Base-by-base conservation (phyloP, 352 stramenopile species). In the Phytophthora pini region DNA sequence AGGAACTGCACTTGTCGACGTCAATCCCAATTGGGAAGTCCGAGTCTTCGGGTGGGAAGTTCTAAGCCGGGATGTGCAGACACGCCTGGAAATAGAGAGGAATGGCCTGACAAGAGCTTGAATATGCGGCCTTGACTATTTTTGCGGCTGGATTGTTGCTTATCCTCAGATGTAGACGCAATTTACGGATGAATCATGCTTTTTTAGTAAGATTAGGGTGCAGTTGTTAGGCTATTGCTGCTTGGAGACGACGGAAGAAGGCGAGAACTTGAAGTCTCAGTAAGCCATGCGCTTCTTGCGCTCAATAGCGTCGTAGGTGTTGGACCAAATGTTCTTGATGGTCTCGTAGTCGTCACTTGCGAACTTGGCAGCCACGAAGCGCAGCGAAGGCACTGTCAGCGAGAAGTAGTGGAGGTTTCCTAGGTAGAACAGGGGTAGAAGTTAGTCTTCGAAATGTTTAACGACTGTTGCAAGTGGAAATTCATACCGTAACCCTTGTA, bases 321-420 rank as follows among this genome's bases (percentile, higher is more conserved):
- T 76, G 13, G 82, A 84, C 85, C 85, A 93, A 65, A 93, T 84
- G 58, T 84, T 89, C 73, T 92, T 92, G 74, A 92, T 77, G 15
- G 72, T 87, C 54, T 89, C 82, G 61, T 92, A 92, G 78, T 93
- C 84, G 17, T 93, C 85, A 46, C 85, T 93, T 43, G 85, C 85
- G 57, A 94, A 94, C 64, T 94, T 94, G 62, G 85, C 85, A 24
- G 85, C 82, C 29, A 94, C 74, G 38, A 94, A 94, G 46, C 85
- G 85, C 46, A 94, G 68, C 41, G 85, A 94, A 39, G 85, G 85
- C 66, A 94, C 85, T 20, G 80, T 88, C 17, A 94, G 65, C 26
- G 85, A 92, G 39, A 94, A 94, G 59, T 94, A 94, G 74, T 94
- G 84, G 45, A 94, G 65, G 47, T 93, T 92, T 53, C 84, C 76